Conservation (phyloP, 441 rosid species). For the Adansonia grandidieri region DNA sequence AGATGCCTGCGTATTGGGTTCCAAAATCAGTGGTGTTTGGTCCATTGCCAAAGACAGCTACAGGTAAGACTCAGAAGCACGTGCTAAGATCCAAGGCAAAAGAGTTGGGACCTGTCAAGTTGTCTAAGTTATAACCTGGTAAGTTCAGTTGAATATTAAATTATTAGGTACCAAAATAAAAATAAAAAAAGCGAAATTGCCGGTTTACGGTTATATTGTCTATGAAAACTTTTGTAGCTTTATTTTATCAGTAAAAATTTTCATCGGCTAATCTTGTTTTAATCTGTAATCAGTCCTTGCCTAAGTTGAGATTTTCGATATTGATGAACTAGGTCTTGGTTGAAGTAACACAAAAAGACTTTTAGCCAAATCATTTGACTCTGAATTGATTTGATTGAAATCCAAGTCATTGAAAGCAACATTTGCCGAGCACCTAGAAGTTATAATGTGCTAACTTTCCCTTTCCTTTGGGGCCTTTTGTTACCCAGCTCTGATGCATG, state of each 20-base stretch:
- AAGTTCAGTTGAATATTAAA: neutral
- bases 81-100: conserved; percentile 71
- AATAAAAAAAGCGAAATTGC: neutral
- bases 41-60: conserved; percentile 83
- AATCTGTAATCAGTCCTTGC: neutral
- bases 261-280: neutral
- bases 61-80: conserved; percentile 92
- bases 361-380: too few relatives aligned
- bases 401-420: too few relatives aligned
- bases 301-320: neutral
- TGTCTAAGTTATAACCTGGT: conserved; percentile 53
- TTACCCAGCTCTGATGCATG: neutral
- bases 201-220: neutral
- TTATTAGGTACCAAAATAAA: neutral
- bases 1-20: conserved; percentile 84
- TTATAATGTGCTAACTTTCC: neutral
- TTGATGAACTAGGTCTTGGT: neutral
- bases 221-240: neutral
- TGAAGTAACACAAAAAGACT: too few relatives aligned
- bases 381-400: too few relatives aligned
- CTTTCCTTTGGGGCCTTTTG: neutral
- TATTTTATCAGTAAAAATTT: neutral
- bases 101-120: conserved; percentile 71
- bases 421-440: too few relatives aligned
- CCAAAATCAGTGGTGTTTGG: conserved; percentile 83